Evolutionary conservation across 2,329 filamentous ascomycete genomes (phyloP), one percentile per base, ranked within the genome.

Genomic region (Trichophyton verrucosum): DNA sequence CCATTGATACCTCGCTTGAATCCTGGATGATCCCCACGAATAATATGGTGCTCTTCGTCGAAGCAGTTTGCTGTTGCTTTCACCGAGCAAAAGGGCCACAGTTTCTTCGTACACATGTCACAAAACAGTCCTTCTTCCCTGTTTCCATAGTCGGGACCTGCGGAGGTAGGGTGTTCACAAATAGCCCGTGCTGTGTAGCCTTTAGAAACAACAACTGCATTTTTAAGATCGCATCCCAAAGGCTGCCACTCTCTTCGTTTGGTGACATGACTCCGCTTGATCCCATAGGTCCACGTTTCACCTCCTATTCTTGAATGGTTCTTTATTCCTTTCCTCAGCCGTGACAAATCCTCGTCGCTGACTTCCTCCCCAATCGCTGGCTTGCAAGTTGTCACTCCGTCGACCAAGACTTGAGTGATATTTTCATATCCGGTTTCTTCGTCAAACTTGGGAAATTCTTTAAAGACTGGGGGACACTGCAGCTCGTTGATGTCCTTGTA

Each of bases 71-170:
- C 24, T 51, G 27, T 30, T 30, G 1, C 7, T 17, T 60, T 27
- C 13, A 24, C 30, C 24, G 46, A 22, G 44, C 60, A 61, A 7
- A 61, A 9, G 0, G 55, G 60, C 17, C 22, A 58, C 2, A 58
- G 24, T 8, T 58, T 38, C 13, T 38, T 53, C 3, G 40, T 40
- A 30, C 60, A 61, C 60, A 61, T 47, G 20, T 61, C 60, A 17
- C 60, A 61, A 30, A n/a, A 57, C 4, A 42, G 8, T 6, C 53
- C 55, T 30, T 61, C 60, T 20, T 49, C 33, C 24, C 11, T 58
- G 13, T 22, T 36, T 4, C 22, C 60, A 51, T 42, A 58, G 17
- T 61, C 60, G 13, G 60, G 60, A 0, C 55, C 55, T 3, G 15
- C 7, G 4, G 60, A 61, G 11, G 24, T 53, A 9, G 60, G 53